Evolutionary conservation across 352 stramenopile species (phyloP), one percentile per base, ranked within the genome.

Genomic region (Phytophthora boehmeriae): DNA sequence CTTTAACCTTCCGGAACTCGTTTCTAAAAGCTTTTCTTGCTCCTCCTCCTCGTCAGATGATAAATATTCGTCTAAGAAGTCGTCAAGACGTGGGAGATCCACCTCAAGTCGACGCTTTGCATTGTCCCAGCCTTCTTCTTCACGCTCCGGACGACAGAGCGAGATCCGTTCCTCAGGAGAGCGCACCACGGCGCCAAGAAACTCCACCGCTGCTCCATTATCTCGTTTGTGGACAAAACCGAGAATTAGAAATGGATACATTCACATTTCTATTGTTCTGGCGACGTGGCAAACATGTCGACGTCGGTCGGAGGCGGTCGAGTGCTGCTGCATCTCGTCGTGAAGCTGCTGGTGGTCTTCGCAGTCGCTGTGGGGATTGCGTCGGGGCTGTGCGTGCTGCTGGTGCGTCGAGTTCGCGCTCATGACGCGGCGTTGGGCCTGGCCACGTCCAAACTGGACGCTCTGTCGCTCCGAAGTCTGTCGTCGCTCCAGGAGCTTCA

Each of bases 401-500:
- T 89, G 43, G 54, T 92, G 39, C 68, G 70, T 16, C 65, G 57
- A n/a, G 76, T 89, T 38, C 78, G 73, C 14, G 76, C 73, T 3
- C 58, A 74, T 55, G 78, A 88, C 57, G 73, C 70, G 2, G 53
- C 66, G 9, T 38, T 68, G 34, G 75, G 66, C 0, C 66, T 85
- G 22, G 57, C 63, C 13, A 81, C 68, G 20, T 86, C 77, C 10
- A 78, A 69, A 47, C 54, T 91, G 22, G 82, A 89, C 36, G 50
- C 65, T 49, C 66, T 89, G 16, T 89, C 82, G 5, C 16, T 88
- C 2, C 62, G 61, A n/a, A 88, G 73, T 61, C 68, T 89, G 41
- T 88, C 78, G 25, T 87, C 75, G 30, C 72, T 91, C n/a, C 41
- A 71, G 11, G 77, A 87, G 57, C 73, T 91, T 9, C 77, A 89